Evolutionary conservation across 2,329 filamentous ascomycete genomes (phyloP), one percentile per base, ranked within the genome.

Genomic region (Botrytis cinerea): DNA sequence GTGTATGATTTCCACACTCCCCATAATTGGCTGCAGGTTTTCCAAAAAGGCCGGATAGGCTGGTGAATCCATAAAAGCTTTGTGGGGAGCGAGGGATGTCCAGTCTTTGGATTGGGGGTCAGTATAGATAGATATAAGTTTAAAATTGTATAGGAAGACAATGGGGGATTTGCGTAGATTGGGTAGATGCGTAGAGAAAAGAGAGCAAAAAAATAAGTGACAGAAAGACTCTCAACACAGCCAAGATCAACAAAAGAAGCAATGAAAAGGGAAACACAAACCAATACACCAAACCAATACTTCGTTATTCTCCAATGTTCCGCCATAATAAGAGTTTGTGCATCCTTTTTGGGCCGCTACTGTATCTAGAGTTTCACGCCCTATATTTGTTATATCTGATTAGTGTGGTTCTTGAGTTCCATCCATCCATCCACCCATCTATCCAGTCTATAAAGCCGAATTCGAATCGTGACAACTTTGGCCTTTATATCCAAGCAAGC

Each of bases 81-180:
- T 74, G 80, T 87, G 84, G 10, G 77, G 46, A 32, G 80, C 75
- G 51, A 84, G 66, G 46, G 75, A 79, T 32, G 83, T 81, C 86
- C 85, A 87, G 60, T 71, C 51, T 70, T 60, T 69, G n/a, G 32
- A 28, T 16, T 9, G 8, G 45, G 40, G 32, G 20, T 70, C 22
- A 54, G 48, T 40, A 43, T 35, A 28, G 22, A 32, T 57, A 45
- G 45, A 38, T 1, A 18, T 9, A 28, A 14, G 8, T 46, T 38
- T n/a, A 7, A 8, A 18, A 4, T 9, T 43, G 51, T 28, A 12
- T 9, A 18, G 7, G n/a, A 28, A 57, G 51, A 28, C 16, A 0
- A 9, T 18, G 51, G 51, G 14, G 18, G 4, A 28, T 8, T 9
- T 2, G n/a, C 8, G n/a, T 28, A 6, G 67, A 20, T 4, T 9